A percentile compares a stretch with the other conserved stretches of the same genome.
phyloP scores from a whole-genome alignment of 371 early-diverging fungal species.

The Mortierella sp. region DNA sequence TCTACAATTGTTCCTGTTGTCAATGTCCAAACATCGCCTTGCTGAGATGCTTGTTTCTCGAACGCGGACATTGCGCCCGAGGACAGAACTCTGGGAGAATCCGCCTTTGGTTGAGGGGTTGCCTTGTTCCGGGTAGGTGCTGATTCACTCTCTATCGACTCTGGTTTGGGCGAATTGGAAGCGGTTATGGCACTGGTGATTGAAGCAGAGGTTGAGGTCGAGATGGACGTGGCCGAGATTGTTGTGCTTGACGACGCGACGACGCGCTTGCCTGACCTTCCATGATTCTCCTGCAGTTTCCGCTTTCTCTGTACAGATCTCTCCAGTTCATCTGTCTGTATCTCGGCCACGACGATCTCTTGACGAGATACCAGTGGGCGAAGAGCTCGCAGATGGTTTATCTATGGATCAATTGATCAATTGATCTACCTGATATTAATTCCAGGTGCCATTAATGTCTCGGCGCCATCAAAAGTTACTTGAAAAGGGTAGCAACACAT shows the following conservation, averaged over 20 bases:
- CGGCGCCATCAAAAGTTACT: neutral
- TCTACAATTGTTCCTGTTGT: neutral
- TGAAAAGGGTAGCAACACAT: too few species aligned
- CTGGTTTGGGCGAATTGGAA: neutral
- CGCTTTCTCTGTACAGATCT: neutral
- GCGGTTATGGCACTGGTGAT: neutral
- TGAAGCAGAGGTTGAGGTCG: neutral
- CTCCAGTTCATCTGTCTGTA: neutral
- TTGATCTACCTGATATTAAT: neutral
- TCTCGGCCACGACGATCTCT: neutral
- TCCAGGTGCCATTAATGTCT: neutral
- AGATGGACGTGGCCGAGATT: neutral
- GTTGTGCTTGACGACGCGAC: neutral
- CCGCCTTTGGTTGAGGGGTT: neutral
- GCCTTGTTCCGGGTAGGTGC: neutral
- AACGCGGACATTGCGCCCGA: neutral
- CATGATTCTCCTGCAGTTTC: neutral
- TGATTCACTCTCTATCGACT: neutral
- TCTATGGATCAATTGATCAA: neutral
- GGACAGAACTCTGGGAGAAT: neutral
- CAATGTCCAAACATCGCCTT: neutral
- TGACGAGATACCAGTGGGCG: slow-evolving; percentile 1
- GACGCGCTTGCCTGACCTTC: neutral
- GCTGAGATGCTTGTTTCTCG: neutral
- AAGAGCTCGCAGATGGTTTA: neutral